Percentiles rank a stretch among this genome's conserved stretches.
phyloP scores from a whole-genome alignment of 1,284 basidiomycete genomes.

The Butyriboletus appendiculatus region DNA sequence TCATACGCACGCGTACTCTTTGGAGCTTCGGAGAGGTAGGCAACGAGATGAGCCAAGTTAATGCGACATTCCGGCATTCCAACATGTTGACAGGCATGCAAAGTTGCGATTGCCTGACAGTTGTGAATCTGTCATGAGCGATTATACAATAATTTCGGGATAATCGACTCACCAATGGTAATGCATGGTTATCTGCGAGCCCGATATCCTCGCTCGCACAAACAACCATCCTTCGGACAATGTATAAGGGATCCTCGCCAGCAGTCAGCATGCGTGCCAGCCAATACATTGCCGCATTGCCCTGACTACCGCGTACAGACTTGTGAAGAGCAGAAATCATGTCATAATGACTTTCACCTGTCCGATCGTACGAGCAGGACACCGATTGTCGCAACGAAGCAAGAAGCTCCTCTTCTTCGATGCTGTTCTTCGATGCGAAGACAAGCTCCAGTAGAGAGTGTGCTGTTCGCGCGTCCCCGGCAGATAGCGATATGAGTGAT shows the following conservation, averaged over 20 bases:
- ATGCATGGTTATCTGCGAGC: slow-evolving; percentile 70
- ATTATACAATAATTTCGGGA: neutral
- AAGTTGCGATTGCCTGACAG: slow-evolving; percentile 70
- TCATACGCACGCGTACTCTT: slow-evolving; percentile 83
- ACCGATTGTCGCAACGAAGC: slow-evolving; percentile 54
- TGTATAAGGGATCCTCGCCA: slow-evolving; percentile 89
- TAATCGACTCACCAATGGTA: slow-evolving; percentile 58
- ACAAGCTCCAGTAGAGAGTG: slow-evolving; percentile 67
- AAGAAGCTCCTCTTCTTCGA: slow-evolving; percentile 48
- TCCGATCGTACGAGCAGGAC: slow-evolving; percentile 69
- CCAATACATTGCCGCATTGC: slow-evolving; percentile 88
- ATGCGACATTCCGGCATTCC: slow-evolving; percentile 86
- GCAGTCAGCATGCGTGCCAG: slow-evolving; percentile 79
- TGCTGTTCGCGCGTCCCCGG: slow-evolving; percentile 72
- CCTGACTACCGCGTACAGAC: slow-evolving; percentile 78
- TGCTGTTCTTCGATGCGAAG: slow-evolving; percentile 42
- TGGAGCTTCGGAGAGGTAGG: slow-evolving; percentile 80
- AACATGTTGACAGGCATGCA: slow-evolving; percentile 79
- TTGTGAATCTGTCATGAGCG: neutral
- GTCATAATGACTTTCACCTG: slow-evolving; percentile 80
- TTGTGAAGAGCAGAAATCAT: slow-evolving; percentile 92
- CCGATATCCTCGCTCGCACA: slow-evolving; percentile 88
- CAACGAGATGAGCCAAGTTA: slow-evolving; percentile 78
- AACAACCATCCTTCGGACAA: slow-evolving; percentile 80
- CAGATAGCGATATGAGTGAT: slow-evolving; percentile 57